These are phyloP conservation scores for Fulvia fulva DNA, from an alignment of 2,329 filamentous ascomycete species.

Conservation along the genomic window DNA sequence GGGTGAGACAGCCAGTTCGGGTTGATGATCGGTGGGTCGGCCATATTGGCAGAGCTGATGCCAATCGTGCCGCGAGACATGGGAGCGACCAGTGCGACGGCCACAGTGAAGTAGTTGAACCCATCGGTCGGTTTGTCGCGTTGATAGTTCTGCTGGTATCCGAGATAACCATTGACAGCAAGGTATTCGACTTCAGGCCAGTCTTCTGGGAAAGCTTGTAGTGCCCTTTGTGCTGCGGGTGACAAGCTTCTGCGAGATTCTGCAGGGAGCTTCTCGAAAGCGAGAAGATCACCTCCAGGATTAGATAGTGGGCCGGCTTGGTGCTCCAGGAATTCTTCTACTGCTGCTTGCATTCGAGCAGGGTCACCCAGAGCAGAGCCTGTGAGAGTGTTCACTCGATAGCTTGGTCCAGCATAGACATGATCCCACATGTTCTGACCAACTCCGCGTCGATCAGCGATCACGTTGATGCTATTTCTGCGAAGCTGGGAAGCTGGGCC, in stretches of 20 bases:
- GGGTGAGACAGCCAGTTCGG: constrained; percentile 34
- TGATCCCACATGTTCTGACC: constrained; percentile 63
- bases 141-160: constrained; percentile 16
- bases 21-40: constrained; percentile 19
- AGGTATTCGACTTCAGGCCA: constrained; percentile 25
- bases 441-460: constrained; percentile 58
- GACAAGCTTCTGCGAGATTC: too few species aligned
- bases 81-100: constrained; percentile 30
- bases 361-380: too few species aligned
- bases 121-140: constrained; percentile 30
- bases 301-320: constrained; percentile 17
- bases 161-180: constrained; percentile 9
- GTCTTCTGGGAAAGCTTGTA: constrained; percentile 19
- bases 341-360: too few species aligned
- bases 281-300: too few species aligned
- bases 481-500: constrained; percentile 49
- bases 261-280: constrained; percentile 19
- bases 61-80: constrained; percentile 14
- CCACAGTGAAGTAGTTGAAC: constrained; percentile 33
- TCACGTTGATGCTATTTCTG: constrained; percentile 51
- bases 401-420: constrained; percentile 36
- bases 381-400: too few species aligned
- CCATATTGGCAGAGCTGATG: constrained; percentile 8
- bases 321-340: constrained; percentile 15
- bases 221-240: not conserved